Evolutionary conservation across 495 filamentous ascomycete species (phyloP).

Genomic region (Podospora conica): DNA sequence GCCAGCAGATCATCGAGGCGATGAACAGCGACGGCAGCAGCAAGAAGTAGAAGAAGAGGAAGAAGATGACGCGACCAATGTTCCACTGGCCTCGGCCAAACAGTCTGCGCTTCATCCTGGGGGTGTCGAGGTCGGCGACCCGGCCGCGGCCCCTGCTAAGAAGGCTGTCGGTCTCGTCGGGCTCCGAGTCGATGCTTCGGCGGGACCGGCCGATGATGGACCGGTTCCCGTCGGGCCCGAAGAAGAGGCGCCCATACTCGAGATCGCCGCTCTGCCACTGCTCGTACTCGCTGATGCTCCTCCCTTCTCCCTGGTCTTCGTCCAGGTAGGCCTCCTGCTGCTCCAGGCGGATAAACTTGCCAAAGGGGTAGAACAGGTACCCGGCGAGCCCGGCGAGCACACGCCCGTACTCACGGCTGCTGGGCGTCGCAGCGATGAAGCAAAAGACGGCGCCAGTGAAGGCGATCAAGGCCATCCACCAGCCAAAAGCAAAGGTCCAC

Average conservation of each 20-base stretch:
- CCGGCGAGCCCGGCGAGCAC: slow-evolving; percentile 77
- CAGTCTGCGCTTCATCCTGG: slow-evolving; percentile 72
- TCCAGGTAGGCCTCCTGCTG: slow-evolving; percentile 92
- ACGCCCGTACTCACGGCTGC: slow-evolving; percentile 78
- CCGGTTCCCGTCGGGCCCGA: slow-evolving; percentile 72
- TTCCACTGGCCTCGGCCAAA: slow-evolving; percentile 98
- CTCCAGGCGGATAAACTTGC: slow-evolving; percentile 86
- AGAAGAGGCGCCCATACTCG: slow-evolving; percentile 92
- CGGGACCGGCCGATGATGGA: slow-evolving; percentile 86
- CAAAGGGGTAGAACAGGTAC: slow-evolving; percentile 94
- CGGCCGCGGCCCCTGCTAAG: slow-evolving; percentile 55
- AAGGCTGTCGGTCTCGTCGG: slow-evolving; percentile 82
- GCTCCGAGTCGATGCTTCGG: slow-evolving; percentile 75
- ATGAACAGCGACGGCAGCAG: slow-evolving; percentile 84
- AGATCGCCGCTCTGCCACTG: slow-evolving; percentile 98
- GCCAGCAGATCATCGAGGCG: slow-evolving; percentile 85
- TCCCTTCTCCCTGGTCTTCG: slow-evolving; percentile 97
- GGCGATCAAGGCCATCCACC: slow-evolving; percentile 87
- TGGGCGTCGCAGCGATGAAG: slow-evolving; percentile 67
- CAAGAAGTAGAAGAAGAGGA: slow-evolving; percentile 91
- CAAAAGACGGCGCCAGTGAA: slow-evolving; percentile 67
- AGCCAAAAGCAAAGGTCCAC: slow-evolving; percentile 91
- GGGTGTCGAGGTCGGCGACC: slow-evolving; percentile 39
- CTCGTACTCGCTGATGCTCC: slow-evolving; percentile 98
- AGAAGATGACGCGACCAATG: slow-evolving; percentile 88